Conservation (phyloP, 805 yeast genomes). For the Cyberlindnera saturnus region DNA sequence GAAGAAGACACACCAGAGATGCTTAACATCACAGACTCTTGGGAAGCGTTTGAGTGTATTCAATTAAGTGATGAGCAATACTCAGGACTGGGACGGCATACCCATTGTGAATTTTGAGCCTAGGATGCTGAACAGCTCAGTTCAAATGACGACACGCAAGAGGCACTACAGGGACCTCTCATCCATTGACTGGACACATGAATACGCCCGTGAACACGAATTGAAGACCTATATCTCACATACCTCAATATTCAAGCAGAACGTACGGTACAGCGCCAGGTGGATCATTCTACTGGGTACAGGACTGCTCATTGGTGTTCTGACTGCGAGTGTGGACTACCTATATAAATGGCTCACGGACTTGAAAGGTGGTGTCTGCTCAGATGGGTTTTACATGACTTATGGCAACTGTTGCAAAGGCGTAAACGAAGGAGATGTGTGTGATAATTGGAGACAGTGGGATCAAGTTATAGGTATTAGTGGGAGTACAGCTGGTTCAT, state of each 20-base stretch:
- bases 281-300: slow-evolving; percentile 45
- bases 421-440: slow-evolving; percentile 21
- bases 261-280: slow-evolving; percentile 19
- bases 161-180: slow-evolving; percentile 33
- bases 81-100: slow-evolving; percentile 9
- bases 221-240: slow-evolving; percentile 1
- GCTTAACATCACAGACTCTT: too few species aligned
- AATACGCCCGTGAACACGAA: slow-evolving; percentile 26
- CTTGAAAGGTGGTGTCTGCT: slow-evolving; percentile 47
- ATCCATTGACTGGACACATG: slow-evolving; percentile 49
- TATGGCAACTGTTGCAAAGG: slow-evolving; percentile 28
- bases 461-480: slow-evolving; percentile 22
- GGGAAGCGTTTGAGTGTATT: too few species aligned
- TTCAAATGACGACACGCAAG: not conserved
- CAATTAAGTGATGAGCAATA: too few species aligned
- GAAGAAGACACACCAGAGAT: too few species aligned
- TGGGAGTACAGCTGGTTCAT: slow-evolving; percentile 23
- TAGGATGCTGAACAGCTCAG: not conserved
- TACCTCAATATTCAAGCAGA: slow-evolving; percentile 2
- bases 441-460: slow-evolving; percentile 32
- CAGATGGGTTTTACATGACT: slow-evolving; percentile 23
- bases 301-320: slow-evolving; percentile 41
- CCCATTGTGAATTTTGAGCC: slow-evolving; percentile 11
- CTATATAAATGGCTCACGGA: slow-evolving; percentile 45
- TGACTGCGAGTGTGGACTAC: slow-evolving; percentile 45